Conservation (phyloP, 305 asterid genomes). For the Caryopteris hybrid region DNA sequence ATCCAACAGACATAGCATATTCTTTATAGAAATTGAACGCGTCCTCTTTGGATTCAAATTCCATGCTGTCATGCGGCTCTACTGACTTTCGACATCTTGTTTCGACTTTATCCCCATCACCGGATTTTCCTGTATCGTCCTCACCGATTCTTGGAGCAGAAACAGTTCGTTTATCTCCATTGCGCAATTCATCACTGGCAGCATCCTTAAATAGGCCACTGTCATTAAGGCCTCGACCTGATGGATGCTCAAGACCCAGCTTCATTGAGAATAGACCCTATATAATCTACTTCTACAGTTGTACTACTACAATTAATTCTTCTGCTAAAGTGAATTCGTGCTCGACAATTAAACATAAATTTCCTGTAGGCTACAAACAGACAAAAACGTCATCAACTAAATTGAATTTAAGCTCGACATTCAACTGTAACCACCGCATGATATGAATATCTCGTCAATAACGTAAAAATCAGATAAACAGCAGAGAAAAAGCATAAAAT, state of each 20-base stretch:
- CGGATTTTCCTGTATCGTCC: neutral
- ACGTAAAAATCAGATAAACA: neutral
- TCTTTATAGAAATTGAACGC: slow-evolving; percentile 43
- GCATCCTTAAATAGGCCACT: slow-evolving; percentile 9
- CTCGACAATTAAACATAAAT: neutral
- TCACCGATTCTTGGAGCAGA: slow-evolving; percentile 3
- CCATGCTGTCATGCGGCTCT: slow-evolving; percentile 38
- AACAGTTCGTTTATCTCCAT: slow-evolving; percentile 21
- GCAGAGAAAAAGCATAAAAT: neutral
- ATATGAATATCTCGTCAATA: neutral
- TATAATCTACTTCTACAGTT: no score
- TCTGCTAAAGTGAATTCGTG: neutral
- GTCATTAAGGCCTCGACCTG: slow-evolving; percentile 13
- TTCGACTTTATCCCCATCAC: slow-evolving; percentile 17
- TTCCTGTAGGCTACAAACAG: neutral
- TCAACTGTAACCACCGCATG: neutral
- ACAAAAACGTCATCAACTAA: neutral
- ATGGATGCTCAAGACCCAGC: slow-evolving; percentile 26
- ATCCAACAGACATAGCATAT: slow-evolving; percentile 38
- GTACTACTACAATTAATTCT: no score
- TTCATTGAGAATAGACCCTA: slow-evolving; percentile 21
- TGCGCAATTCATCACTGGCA: slow-evolving; percentile 11
- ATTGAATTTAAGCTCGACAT: slow-evolving; percentile 1
- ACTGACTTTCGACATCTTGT: slow-evolving; percentile 12
- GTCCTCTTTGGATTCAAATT: slow-evolving; percentile 50